Conservation (phyloP, 2,329 filamentous ascomycete genomes). For the Neonectria coccinea region DNA sequence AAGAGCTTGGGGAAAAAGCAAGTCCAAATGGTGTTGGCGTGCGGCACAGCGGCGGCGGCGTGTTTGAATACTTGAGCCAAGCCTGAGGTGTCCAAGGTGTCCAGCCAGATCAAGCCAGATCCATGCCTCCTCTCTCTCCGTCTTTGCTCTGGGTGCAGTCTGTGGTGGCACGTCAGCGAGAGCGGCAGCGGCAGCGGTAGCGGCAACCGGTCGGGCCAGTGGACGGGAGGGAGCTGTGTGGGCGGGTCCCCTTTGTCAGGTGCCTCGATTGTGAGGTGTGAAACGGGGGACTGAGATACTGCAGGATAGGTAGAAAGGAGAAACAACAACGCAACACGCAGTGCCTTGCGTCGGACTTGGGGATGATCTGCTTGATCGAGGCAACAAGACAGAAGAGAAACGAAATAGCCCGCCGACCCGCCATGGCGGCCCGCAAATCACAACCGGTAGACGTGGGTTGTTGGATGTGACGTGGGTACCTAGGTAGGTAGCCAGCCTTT, state of each 20-base stretch:
- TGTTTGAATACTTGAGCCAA: slow-evolving; percentile 15
- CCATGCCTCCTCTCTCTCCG: slow-evolving; percentile 2
- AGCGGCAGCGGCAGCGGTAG: slow-evolving; percentile 28
- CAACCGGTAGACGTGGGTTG: slow-evolving; percentile 14
- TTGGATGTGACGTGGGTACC: slow-evolving; percentile 15
- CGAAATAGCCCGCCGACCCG: not conserved
- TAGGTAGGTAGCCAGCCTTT: not conserved
- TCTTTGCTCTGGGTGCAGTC: slow-evolving; percentile 11
- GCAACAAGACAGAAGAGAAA: not conserved
- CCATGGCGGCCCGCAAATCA: slow-evolving; percentile 17
- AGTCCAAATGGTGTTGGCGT: slow-evolving; percentile 12
- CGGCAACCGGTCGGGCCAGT: slow-evolving; percentile 22
- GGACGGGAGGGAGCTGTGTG: slow-evolving; percentile 28
- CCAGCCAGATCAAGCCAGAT: slow-evolving; percentile 35
- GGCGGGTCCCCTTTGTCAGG: slow-evolving; percentile 22
- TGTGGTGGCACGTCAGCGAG: slow-evolving; percentile 34
- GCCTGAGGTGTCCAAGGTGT: not conserved
- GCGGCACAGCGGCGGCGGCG: slow-evolving; percentile 18
- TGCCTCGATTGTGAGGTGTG: slow-evolving; percentile 12
- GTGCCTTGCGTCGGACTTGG: not conserved
- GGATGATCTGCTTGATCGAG: not conserved
- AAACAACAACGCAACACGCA: not conserved
- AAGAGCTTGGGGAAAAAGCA: slow-evolving; percentile 20
- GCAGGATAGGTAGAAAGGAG: not conserved
- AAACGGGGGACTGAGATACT: not conserved